Evolutionary conservation across 805 yeast species (phyloP).

Genomic region (Metschnikowia orientalis): DNA sequence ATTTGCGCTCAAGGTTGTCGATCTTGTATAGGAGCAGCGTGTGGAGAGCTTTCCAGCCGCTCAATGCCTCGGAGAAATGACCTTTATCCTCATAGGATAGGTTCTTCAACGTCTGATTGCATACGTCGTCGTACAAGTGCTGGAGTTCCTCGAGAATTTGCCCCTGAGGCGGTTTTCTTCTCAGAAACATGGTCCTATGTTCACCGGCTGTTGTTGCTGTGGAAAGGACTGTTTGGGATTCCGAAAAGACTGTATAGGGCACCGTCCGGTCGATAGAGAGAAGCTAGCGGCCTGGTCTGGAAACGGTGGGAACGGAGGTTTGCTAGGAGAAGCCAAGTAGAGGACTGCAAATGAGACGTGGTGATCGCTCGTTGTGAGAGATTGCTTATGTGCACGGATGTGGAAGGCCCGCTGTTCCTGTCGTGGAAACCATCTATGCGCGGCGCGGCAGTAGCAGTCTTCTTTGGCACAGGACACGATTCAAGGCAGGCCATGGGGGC

Average conservation of each 20-base stretch:
- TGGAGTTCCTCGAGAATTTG: conserved; percentile 48
- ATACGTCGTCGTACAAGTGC: conserved; percentile 57
- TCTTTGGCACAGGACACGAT: too few relatives aligned
- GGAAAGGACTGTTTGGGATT: too few relatives aligned
- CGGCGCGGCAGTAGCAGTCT: too few relatives aligned
- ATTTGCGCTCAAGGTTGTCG: conserved; percentile 47
- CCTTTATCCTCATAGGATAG: conserved; percentile 54
- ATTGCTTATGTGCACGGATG: conserved; percentile 3
- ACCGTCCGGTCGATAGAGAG: too few relatives aligned
- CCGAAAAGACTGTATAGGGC: too few relatives aligned
- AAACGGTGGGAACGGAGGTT: too few relatives aligned
- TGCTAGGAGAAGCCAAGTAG: too few relatives aligned
- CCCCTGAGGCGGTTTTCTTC: conserved; percentile 58
- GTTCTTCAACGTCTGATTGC: conserved; percentile 55
- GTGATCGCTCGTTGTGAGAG: conserved; percentile 1
- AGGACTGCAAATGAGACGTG: too few relatives aligned
- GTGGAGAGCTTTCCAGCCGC: conserved; percentile 73
- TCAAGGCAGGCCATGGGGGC: too few relatives aligned
- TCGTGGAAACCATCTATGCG: background rate
- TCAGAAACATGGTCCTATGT: conserved; percentile 41
- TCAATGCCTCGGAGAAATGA: conserved; percentile 51
- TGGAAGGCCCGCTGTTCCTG: background rate
- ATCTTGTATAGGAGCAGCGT: conserved; percentile 54
- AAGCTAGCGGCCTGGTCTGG: too few relatives aligned
- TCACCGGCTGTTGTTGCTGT: too few relatives aligned